These are phyloP conservation scores for Gastrodia elata DNA, from an alignment of 106 monocot genomes.

Conservation along the genomic window DNA sequence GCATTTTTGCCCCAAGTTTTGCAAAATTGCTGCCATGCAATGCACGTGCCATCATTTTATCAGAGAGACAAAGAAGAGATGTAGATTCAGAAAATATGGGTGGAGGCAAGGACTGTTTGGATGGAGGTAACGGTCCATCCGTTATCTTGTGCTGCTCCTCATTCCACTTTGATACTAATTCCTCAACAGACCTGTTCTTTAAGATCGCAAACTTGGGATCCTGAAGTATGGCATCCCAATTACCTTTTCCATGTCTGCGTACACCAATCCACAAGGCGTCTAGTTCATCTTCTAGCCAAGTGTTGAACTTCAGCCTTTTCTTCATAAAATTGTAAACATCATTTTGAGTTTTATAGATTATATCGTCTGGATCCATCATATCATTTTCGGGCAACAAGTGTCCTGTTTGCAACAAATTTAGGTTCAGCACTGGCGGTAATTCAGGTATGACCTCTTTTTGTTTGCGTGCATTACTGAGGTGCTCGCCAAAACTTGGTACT, in stretches of 20 bases:
- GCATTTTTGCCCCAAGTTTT: conserved; percentile 27
- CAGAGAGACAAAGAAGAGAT: conserved; percentile 17
- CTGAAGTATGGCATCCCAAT: conserved; percentile 81
- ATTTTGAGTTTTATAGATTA: conserved; percentile 59
- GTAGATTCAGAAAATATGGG: conserved; percentile 10
- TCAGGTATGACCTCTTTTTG: conserved; percentile 46
- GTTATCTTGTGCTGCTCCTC: conserved; percentile 77
- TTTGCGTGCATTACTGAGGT: conserved; percentile 33
- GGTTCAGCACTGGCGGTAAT: conserved; percentile 37
- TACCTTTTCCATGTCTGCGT: conserved; percentile 87
- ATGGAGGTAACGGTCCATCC: conserved; percentile 29
- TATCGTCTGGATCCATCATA: conserved; percentile 79
- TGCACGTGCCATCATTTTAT: conserved; percentile 80
- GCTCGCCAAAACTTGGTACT: conserved; percentile 40
- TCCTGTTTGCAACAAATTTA: conserved; percentile 26
- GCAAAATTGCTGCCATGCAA: conserved; percentile 61
- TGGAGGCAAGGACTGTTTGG: conserved; percentile 28
- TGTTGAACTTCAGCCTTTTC: conserved; percentile 47
- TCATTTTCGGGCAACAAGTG: conserved; percentile 64
- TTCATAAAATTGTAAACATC: conserved; percentile 37
- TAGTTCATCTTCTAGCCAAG: conserved; percentile 96
- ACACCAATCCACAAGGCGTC: conserved; percentile 98
- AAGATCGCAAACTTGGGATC: conserved; percentile 76
- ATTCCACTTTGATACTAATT: conserved; percentile 59
- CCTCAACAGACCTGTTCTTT: conserved; percentile 45